Percentiles rank a stretch among this genome's conserved stretches.
Conservation (phyloP, 169 alveolate species). For the Toxoplasma gondii region DNA sequence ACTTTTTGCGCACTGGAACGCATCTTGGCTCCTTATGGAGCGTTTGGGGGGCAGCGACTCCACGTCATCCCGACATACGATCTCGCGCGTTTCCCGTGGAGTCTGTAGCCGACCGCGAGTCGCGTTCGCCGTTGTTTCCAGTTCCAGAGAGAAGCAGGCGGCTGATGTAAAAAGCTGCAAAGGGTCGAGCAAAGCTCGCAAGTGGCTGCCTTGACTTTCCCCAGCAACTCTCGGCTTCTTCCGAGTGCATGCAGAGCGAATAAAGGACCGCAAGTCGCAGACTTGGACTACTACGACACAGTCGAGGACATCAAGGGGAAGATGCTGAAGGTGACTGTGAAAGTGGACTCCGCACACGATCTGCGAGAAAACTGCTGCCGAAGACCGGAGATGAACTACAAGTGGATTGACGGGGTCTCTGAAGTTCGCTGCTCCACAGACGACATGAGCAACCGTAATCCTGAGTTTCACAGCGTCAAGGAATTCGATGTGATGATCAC, state of each 20-base stretch:
- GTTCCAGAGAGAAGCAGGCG: no score
- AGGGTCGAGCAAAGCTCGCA: no score
- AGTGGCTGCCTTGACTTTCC: no score
- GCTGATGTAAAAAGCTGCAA: no score
- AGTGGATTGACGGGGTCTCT: constrained; percentile 39
- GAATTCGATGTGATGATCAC: constrained; percentile 54
- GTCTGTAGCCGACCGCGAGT: no score
- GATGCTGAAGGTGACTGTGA: constrained; percentile 54
- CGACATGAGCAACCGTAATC: constrained; percentile 31
- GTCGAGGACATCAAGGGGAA: constrained; percentile 67
- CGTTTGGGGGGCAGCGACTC: no score
- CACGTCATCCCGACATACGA: no score
- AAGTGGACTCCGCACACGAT: constrained; percentile 58
- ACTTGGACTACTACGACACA: constrained; percentile 60
- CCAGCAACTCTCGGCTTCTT: not conserved
- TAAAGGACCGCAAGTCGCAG: constrained; percentile 34
- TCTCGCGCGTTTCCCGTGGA: no score
- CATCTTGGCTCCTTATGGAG: no score
- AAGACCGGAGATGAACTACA: constrained; percentile 56
- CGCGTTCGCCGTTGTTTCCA: no score
- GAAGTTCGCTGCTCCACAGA: constrained; percentile 32
- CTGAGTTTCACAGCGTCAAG: constrained; percentile 11
- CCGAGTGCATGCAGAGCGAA: not conserved
- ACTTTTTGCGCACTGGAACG: no score
- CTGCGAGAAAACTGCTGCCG: constrained; percentile 59